These are phyloP conservation scores for Bretschneidera sinensis DNA, from an alignment of 345 rosid species.

Conservation along the genomic window DNA sequence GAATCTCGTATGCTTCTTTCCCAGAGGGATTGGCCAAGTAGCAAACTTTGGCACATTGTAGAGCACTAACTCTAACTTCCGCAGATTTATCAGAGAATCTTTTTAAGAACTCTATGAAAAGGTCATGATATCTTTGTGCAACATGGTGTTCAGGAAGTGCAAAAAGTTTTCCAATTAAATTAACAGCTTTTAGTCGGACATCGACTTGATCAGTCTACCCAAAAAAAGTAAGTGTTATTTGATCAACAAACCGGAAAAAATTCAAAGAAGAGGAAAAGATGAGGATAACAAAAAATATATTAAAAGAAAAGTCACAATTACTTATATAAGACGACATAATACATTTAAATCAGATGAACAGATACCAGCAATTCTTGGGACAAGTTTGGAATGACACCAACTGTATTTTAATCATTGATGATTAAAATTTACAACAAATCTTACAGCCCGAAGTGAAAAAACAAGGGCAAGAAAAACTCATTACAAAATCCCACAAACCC, in stretches of 20 bases:
- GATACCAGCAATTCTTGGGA: slow-evolving; percentile 69
- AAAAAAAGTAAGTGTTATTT: slow-evolving; percentile 4
- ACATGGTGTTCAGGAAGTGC: slow-evolving; percentile 46
- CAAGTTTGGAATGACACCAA: slow-evolving; percentile 65
- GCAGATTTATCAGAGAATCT: slow-evolving; percentile 87
- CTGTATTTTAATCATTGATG: no score
- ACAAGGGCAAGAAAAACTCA: no score
- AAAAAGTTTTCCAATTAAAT: slow-evolving; percentile 66
- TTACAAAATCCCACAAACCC: no score
- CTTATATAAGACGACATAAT: not conserved
- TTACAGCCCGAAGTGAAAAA: no score
- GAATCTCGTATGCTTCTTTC: slow-evolving; percentile 53
- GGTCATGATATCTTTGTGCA: slow-evolving; percentile 49
- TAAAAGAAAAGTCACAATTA: not conserved
- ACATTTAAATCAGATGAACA: slow-evolving; percentile 9
- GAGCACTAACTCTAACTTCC: slow-evolving; percentile 76
- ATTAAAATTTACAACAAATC: no score
- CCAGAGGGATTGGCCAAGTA: slow-evolving; percentile 56
- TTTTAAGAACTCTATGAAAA: slow-evolving; percentile 72
- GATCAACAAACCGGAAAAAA: no score
- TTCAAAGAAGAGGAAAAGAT: not conserved
- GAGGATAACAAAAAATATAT: not conserved
- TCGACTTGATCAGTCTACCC: slow-evolving; percentile 86
- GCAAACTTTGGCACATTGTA: slow-evolving; percentile 64
- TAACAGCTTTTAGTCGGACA: slow-evolving; percentile 79